Conservation (phyloP, 2,329 filamentous ascomycete genomes). For the Phialophora verrucosa region DNA sequence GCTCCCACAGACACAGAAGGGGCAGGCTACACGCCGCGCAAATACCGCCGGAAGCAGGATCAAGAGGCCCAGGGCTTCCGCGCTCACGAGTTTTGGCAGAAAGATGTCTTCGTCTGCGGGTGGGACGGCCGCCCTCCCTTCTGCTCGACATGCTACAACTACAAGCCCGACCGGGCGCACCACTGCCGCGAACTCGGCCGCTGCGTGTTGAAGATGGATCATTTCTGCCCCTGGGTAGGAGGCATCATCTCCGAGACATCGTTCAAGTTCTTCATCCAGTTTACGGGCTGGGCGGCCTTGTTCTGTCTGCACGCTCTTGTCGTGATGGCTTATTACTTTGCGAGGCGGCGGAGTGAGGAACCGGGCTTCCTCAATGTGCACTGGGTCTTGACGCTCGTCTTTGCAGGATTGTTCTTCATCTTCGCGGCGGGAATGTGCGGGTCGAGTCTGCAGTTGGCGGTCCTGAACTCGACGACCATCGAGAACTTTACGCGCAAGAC, state of each 20-base stretch:
- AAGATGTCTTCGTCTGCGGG: slow-evolving; percentile 83
- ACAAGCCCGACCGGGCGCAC: slow-evolving; percentile 86
- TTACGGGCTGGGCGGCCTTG: slow-evolving; percentile 73
- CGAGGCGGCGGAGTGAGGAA: slow-evolving; percentile 54
- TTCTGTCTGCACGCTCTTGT: slow-evolving; percentile 70
- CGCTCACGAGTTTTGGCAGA: slow-evolving; percentile 51
- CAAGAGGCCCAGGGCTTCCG: slow-evolving; percentile 36
- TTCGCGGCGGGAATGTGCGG: slow-evolving; percentile 79
- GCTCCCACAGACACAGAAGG: slow-evolving; percentile 13
- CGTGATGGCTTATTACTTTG: slow-evolving; percentile 68
- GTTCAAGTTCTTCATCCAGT: slow-evolving; percentile 93
- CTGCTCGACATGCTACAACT: slow-evolving; percentile 82
- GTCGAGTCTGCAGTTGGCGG: slow-evolving; percentile 72
- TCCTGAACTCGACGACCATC: slow-evolving; percentile 81
- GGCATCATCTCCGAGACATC: slow-evolving; percentile 85
- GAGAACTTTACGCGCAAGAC: slow-evolving; percentile 71
- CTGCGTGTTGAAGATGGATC: slow-evolving; percentile 90
- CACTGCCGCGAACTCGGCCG: slow-evolving; percentile 82
- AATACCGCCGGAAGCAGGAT: slow-evolving; percentile 35
- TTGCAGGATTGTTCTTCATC: slow-evolving; percentile 75
- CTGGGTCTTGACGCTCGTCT: slow-evolving; percentile 68
- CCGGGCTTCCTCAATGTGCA: slow-evolving; percentile 58
- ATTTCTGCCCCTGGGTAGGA: slow-evolving; percentile 95
- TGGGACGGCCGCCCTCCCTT: slow-evolving; percentile 81
- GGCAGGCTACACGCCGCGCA: slow-evolving; percentile 22